These are phyloP conservation scores for Tylopilus vinaceipallidus DNA, from an alignment of 768 basidiomycete species.

Conservation along the genomic window DNA sequence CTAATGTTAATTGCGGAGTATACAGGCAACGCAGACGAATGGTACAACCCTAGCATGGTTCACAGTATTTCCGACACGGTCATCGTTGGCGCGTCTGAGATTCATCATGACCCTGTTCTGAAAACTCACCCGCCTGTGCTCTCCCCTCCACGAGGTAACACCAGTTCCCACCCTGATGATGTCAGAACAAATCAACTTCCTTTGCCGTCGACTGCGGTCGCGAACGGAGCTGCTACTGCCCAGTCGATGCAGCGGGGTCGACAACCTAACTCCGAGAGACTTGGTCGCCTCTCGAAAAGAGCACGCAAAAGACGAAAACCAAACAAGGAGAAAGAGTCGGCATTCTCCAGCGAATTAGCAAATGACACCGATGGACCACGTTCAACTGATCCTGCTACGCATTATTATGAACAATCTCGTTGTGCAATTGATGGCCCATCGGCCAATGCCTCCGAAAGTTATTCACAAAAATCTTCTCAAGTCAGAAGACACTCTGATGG, in stretches of 20 bases:
- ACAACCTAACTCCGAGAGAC: not conserved
- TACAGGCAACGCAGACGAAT: slow-evolving; percentile 23
- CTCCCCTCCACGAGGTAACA: not conserved
- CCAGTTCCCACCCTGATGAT: not conserved
- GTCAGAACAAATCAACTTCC: not conserved
- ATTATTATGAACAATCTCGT: slow-evolving; percentile 5
- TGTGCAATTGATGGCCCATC: not conserved
- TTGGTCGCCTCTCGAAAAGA: slow-evolving; percentile 5
- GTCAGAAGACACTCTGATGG: not conserved
- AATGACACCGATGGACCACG: not conserved
- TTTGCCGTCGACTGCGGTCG: not conserved
- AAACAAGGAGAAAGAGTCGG: slow-evolving; percentile 5
- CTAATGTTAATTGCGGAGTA: not conserved
- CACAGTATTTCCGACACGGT: slow-evolving; percentile 14
- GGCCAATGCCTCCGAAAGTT: not conserved
- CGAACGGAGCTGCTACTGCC: not conserved
- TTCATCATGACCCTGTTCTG: not conserved
- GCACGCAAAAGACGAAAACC: slow-evolving; percentile 17
- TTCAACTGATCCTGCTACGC: not conserved
- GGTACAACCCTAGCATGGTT: slow-evolving; percentile 21
- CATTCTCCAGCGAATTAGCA: not conserved
- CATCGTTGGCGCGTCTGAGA: slow-evolving; percentile 6
- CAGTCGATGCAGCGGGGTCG: slow-evolving; percentile 1
- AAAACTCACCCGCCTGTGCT: not conserved
- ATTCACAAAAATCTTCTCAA: not conserved